Evolutionary conservation across 257 asterid species (phyloP).

Genomic region (Przewalskia tangutica): DNA sequence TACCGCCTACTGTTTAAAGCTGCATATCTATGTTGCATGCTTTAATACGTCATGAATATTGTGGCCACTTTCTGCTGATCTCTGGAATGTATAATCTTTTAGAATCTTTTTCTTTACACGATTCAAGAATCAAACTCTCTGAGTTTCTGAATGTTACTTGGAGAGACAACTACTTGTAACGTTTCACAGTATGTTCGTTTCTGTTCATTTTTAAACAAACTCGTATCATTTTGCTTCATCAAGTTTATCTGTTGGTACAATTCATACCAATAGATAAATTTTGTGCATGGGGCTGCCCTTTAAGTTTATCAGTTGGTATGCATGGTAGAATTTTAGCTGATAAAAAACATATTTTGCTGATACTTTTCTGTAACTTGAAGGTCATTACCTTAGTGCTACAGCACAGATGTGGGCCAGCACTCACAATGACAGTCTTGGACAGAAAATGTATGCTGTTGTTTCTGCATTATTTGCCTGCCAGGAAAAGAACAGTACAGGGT

Average conservation of each 20-base stretch:
- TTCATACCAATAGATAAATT: not conserved
- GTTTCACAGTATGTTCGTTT: not conserved
- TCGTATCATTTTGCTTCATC: not conserved
- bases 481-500: slow-evolving; percentile 52
- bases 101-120: not conserved
- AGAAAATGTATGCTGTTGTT: slow-evolving; percentile 44
- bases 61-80: not conserved
- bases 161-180: not conserved
- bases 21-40: not conserved
- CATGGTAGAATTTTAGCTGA: no score
- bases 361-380: slow-evolving; percentile 18
- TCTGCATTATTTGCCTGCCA: slow-evolving; percentile 53
- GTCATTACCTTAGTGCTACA: slow-evolving; percentile 79
- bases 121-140: not conserved
- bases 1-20: not conserved
- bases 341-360: not conserved
- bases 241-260: not conserved
- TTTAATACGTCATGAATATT: not conserved
- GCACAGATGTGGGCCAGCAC: slow-evolving; percentile 95
- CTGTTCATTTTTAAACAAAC: not conserved
- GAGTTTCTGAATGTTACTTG: not conserved
- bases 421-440: slow-evolving; percentile 40
- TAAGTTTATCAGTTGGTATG: not conserved
- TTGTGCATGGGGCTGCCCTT: not conserved
- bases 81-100: not conserved